Evolutionary conservation across 2,329 filamentous ascomycete species (phyloP).

Genomic region (Talaromyces piceae): DNA sequence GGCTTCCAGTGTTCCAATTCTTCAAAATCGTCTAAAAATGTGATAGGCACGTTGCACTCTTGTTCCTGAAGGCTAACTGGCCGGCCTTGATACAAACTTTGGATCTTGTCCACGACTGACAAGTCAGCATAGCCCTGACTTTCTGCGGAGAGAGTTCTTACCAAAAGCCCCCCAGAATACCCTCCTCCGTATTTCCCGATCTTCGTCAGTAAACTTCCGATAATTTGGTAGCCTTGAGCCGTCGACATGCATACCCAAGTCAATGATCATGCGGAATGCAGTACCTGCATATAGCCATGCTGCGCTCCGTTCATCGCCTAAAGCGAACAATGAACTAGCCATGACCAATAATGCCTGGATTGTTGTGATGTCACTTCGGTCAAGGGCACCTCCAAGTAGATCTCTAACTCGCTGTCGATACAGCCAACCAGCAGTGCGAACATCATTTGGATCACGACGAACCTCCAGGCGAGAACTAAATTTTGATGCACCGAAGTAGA

Average conservation of each 20-base stretch:
- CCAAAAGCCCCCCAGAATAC: conserved; percentile 42
- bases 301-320: conserved; percentile 44
- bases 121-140: no score
- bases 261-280: conserved; percentile 47
- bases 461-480: conserved; percentile 42
- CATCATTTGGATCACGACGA: conserved; percentile 40
- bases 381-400: conserved; percentile 40
- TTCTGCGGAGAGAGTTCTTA: conserved; percentile 4
- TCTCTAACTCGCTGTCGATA: conserved; percentile 42
- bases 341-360: conserved; percentile 49
- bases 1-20: conserved; percentile 48
- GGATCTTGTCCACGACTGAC: conserved; percentile 43
- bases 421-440: conserved; percentile 42
- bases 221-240: conserved; percentile 19
- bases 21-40: conserved; percentile 38
- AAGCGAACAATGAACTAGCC: conserved; percentile 44
- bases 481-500: conserved; percentile 41
- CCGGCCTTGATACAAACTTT: conserved; percentile 48
- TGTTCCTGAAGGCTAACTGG: conserved; percentile 39
- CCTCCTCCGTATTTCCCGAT: conserved; percentile 39
- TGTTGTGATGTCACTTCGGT: conserved; percentile 47
- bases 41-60: conserved; percentile 41
- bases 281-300: conserved; percentile 48
- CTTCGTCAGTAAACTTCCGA: conserved; percentile 35
- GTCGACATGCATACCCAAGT: conserved; percentile 45